Evolutionary conservation across 805 yeast species (phyloP).

Genomic region (Myxozyma melibiosi): DNA sequence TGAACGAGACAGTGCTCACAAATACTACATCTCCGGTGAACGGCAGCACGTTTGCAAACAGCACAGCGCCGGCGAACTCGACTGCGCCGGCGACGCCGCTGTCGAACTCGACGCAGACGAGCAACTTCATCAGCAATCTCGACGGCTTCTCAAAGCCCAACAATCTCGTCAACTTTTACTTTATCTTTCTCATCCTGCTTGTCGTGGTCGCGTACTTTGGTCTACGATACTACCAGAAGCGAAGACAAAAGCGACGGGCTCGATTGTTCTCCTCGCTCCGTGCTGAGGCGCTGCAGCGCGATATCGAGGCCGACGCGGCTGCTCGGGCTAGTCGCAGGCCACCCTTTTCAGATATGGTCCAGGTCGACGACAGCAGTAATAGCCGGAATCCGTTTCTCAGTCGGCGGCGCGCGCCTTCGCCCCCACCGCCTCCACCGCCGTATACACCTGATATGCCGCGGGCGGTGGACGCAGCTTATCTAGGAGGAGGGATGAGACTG

Average conservation of each 20-base stretch:
- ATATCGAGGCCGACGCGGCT: conserved; percentile 17
- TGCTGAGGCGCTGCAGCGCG: conserved; percentile 22
- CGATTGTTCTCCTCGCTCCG: conserved; percentile 6
- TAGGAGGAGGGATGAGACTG: conserved; percentile 22
- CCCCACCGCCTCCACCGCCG: conserved; percentile 28
- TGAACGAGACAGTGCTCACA: not conserved
- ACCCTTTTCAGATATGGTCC: conserved; percentile 10
- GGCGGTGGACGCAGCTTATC: conserved; percentile 20
- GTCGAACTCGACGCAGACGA: conserved; percentile 3
- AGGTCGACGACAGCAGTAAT: not conserved
- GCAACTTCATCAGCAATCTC: conserved; percentile 15
- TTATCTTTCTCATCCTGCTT: conserved; percentile 22
- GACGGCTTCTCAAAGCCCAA: conserved; percentile 28
- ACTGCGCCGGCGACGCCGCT: conserved; percentile 4
- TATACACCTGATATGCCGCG: conserved; percentile 14
- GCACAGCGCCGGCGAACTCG: conserved; percentile 3
- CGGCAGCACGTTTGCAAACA: not conserved
- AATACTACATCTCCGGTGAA: conserved; percentile 1
- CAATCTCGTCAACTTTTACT: conserved; percentile 25
- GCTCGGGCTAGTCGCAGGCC: not conserved
- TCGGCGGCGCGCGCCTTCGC: not conserved
- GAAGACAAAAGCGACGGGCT: conserved; percentile 7
- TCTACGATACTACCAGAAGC: conserved; percentile 16
- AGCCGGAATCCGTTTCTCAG: not conserved
- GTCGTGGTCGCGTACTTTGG: conserved; percentile 26